Evolutionary conservation across 495 filamentous ascomycete genomes (phyloP).

Genomic region (Tuber brumale): DNA sequence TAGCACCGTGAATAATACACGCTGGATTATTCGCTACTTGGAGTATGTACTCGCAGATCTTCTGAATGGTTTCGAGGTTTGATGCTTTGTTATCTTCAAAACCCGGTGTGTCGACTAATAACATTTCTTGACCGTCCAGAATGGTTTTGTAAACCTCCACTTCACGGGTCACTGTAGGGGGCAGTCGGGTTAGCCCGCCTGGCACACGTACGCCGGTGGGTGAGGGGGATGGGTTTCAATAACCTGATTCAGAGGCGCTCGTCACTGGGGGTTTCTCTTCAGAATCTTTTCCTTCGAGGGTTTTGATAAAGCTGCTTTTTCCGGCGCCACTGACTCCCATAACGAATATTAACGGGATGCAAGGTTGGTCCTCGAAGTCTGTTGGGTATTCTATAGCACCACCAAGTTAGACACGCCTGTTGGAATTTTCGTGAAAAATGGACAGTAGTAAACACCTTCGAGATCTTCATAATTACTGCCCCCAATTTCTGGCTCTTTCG

Average conservation of each 20-base stretch:
- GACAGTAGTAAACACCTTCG: not conserved
- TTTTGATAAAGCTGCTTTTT: conserved; percentile 26
- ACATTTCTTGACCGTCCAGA: not conserved
- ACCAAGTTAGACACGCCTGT: not conserved
- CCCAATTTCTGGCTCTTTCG: not conserved
- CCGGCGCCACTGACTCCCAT: conserved; percentile 22
- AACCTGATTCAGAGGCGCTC: not conserved
- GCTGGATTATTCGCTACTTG: not conserved
- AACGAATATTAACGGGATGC: conserved; percentile 7
- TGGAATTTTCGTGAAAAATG: too few species aligned
- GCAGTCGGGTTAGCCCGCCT: not conserved
- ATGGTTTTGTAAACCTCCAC: not conserved
- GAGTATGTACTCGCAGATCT: not conserved
- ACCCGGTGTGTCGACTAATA: conserved; percentile 21
- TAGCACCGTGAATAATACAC: not conserved
- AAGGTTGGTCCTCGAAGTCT: not conserved
- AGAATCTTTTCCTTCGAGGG: conserved; percentile 11
- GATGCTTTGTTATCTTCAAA: conserved; percentile 19
- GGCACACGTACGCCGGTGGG: not conserved
- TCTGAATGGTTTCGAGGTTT: not conserved
- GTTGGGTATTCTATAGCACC: not conserved
- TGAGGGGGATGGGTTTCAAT: not conserved
- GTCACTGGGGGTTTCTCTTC: not conserved
- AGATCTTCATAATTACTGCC: not conserved
- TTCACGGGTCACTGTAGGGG: not conserved